Percentiles rank a stretch among this genome's conserved stretches.
Evolutionary conservation across 2,329 filamentous ascomycete species (phyloP).

Genomic region (Xylariaceae sp.): DNA sequence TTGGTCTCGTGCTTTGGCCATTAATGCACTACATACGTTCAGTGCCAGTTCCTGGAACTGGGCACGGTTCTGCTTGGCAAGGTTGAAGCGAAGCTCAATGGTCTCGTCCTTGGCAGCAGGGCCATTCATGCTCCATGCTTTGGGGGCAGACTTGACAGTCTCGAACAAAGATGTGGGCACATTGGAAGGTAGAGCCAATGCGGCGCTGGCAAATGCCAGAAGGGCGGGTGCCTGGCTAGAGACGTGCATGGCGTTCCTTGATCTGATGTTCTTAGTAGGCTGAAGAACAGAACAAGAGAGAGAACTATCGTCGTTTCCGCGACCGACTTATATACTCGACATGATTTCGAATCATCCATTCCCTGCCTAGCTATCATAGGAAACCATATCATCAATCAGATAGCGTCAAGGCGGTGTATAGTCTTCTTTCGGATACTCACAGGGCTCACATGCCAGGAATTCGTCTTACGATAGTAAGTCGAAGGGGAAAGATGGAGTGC

Average conservation of each 20-base stretch:
- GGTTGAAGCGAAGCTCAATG: conserved; percentile 6
- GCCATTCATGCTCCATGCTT: conserved; percentile 2
- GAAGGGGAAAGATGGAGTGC: no score
- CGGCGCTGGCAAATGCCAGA: conserved; percentile 6
- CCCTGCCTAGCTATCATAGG: no score
- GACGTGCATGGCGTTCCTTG: conserved; percentile 3
- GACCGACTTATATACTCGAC: conserved; percentile 2
- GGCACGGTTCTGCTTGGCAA: conserved; percentile 11
- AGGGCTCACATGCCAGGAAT: no score
- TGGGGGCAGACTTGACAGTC: conserved; percentile 6
- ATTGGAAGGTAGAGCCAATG: conserved; percentile 2
- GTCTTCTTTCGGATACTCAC: no score
- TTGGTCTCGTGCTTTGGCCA: no score
- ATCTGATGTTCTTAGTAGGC: neutral
- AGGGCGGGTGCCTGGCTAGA: neutral
- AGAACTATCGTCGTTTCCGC: neutral
- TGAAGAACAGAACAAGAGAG: neutral
- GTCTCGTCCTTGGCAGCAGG: conserved; percentile 6
- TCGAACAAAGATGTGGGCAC: conserved; percentile 7
- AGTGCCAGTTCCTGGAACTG: conserved; percentile 8
- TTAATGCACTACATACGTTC: conserved; percentile 8
- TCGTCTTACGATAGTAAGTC: no score
- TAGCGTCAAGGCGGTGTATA: no score
- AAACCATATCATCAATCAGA: no score
- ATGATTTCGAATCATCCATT: no score